Evolutionary conservation across 192 early-diverging fungal genomes (phyloP).

Genomic region (Rhizophagus prolifer): DNA sequence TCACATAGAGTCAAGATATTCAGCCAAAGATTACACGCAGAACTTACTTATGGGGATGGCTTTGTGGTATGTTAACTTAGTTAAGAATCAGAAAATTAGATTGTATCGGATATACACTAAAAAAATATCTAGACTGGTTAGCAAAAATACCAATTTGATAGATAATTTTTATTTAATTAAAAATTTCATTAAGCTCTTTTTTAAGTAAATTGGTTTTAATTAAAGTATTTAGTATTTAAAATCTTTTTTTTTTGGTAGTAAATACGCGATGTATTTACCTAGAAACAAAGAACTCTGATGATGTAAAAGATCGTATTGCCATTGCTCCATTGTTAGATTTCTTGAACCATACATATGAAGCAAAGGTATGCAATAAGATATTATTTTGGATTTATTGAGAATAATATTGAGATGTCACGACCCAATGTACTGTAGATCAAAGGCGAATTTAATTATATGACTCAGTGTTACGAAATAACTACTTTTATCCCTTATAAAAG

Average conservation of each 20-base stretch:
- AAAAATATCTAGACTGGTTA: too few species aligned
- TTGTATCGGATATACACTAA: too few species aligned
- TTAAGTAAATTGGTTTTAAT: too few species aligned
- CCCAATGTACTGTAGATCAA: conserved; percentile 44
- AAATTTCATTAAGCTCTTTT: too few species aligned
- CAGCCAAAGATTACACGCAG: conserved; percentile 30
- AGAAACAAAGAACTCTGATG: conserved; percentile 34
- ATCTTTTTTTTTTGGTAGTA: conserved; percentile 39
- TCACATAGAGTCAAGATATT: not conserved
- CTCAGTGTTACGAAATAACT: conserved; percentile 63
- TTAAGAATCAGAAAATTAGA: too few species aligned
- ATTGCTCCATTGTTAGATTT: conserved; percentile 76
- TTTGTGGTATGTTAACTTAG: conserved; percentile 48
- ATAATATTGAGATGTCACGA: not conserved
- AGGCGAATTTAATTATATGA: conserved; percentile 47
- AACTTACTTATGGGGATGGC: conserved; percentile 60
- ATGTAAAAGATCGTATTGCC: conserved; percentile 57
- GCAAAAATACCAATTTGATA: too few species aligned
- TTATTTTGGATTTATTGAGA: not conserved
- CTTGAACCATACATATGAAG: conserved; percentile 66
- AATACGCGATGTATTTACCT: conserved; percentile 61
- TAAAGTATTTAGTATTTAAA: too few species aligned
- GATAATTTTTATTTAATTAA: too few species aligned
- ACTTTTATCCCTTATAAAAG: conserved; percentile 57
- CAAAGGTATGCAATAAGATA: conserved; percentile 47